These are phyloP conservation scores for Dryadomyces quercivorus DNA, from an alignment of 2,329 filamentous ascomycete genomes.

Conservation along the genomic window DNA sequence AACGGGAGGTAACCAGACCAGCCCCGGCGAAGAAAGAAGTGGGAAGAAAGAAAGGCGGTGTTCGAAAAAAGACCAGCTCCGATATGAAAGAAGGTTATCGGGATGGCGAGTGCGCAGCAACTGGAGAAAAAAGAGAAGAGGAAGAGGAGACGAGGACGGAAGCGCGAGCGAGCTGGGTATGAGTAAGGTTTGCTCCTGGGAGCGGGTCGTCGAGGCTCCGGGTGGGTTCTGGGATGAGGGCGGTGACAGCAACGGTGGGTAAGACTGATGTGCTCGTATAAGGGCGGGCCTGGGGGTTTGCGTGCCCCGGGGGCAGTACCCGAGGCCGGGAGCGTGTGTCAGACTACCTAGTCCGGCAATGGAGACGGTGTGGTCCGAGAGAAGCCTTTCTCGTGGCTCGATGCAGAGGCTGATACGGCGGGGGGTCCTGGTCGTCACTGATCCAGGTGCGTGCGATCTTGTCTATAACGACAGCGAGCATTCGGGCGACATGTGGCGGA, in stretches of 20 bases:
- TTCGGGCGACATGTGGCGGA: conserved; percentile 33
- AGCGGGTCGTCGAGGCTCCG: background rate
- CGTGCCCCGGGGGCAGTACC: conserved; percentile 26
- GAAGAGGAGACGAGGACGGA: conserved; percentile 11
- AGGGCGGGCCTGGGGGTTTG: conserved; percentile 14
- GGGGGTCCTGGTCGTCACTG: conserved; percentile 23
- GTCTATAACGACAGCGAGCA: conserved; percentile 41
- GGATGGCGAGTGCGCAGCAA: conserved; percentile 37
- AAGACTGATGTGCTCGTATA: conserved; percentile 9
- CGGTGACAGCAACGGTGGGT: background rate
- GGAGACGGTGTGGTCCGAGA: conserved; percentile 25
- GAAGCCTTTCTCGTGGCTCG: background rate
- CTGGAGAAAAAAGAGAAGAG: conserved; percentile 18
- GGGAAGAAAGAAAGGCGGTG: conserved; percentile 11
- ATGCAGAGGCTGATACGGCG: background rate
- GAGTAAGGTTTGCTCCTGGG: conserved; percentile 2
- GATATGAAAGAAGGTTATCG: conserved; percentile 42
- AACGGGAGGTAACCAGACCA: conserved; percentile 39
- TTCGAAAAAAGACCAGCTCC: conserved; percentile 23
- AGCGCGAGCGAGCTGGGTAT: background rate
- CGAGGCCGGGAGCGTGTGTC: conserved; percentile 26
- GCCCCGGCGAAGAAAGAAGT: conserved; percentile 24
- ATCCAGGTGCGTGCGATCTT: conserved; percentile 37
- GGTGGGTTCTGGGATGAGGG: conserved; percentile 15
- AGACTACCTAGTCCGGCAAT: conserved; percentile 23